Conservation (phyloP, 2,329 filamentous ascomycete genomes). For the Aspergillus sp. region DNA sequence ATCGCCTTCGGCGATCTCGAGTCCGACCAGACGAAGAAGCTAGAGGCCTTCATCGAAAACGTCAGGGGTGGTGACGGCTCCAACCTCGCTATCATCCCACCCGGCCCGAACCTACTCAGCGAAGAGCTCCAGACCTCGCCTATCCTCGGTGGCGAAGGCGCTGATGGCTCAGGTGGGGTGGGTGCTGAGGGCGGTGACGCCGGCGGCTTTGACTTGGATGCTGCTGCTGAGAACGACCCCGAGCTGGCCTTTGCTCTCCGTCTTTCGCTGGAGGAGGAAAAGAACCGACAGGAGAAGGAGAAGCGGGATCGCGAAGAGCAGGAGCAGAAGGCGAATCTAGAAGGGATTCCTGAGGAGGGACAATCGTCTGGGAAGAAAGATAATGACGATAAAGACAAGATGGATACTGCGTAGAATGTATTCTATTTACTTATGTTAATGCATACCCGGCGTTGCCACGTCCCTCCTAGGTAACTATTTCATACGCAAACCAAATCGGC, state of each 20-base stretch:
- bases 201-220: constrained; percentile 70
- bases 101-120: constrained; percentile 86
- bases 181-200: constrained; percentile 55
- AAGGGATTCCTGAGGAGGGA: constrained; percentile 77
- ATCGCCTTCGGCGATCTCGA: constrained; percentile 92
- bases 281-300: constrained; percentile 85
- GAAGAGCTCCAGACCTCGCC: constrained; percentile 88
- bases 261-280: constrained; percentile 98
- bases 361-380: constrained; percentile 63
- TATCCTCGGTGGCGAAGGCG: constrained; percentile 81
- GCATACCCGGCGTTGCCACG: constrained; percentile 40
- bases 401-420: constrained; percentile 74
- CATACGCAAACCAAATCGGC: background rate
- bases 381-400: constrained; percentile 69
- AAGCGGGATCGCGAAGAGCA: constrained; percentile 72
- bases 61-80: constrained; percentile 91
- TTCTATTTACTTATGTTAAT: constrained; percentile 20
- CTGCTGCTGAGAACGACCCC: constrained; percentile 80
- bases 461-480: constrained; percentile 14
- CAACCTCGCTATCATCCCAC: constrained; percentile 84
- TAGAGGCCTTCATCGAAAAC: constrained; percentile 88
- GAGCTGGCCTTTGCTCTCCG: constrained; percentile 90
- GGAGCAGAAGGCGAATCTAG: constrained; percentile 72
- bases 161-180: constrained; percentile 49
- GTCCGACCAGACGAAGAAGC: constrained; percentile 83